A percentile compares a stretch with the other conserved stretches of the same genome.
These are phyloP conservation scores for Eutrema japonicum DNA, from an alignment of 345 rosid genomes.

Conservation along the genomic window DNA sequence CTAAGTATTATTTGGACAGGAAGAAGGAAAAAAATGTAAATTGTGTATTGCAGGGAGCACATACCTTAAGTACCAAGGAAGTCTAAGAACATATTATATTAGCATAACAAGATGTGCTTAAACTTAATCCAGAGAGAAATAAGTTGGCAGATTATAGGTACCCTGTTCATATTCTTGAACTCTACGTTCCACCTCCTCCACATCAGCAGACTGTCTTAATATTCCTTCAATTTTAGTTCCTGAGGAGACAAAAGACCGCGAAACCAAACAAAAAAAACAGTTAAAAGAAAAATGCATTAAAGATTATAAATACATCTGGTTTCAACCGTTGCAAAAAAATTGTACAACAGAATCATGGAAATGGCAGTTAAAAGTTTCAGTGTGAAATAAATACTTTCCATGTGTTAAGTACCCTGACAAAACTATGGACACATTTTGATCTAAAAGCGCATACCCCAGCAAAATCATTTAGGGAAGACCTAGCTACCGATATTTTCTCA, in stretches of 20 bases:
- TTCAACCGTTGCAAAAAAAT: conserved; percentile 1
- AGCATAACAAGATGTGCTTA: conserved; percentile 29
- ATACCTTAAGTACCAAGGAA: conserved; percentile 16
- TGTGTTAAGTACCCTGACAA: conserved; percentile 16
- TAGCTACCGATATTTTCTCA: conserved; percentile 13
- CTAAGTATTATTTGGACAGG: conserved; percentile 46
- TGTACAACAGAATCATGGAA: conserved; percentile 18
- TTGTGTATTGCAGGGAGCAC: background rate
- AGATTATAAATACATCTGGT: background rate
- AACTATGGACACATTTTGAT: conserved; percentile 11
- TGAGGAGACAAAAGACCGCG: conserved; percentile 43
- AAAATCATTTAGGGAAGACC: conserved; percentile 19
- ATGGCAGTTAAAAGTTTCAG: background rate
- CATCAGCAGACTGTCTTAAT: conserved; percentile 92
- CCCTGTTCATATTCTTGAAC: conserved; percentile 97
- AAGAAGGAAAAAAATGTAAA: conserved; percentile 10
- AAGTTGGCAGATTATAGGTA: conserved; percentile 40
- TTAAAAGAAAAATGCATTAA: conserved; percentile 1
- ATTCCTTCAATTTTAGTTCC: conserved; percentile 92
- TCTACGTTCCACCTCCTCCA: conserved; percentile 95
- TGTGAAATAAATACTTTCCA: conserved; percentile 11
- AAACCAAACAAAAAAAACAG: conserved; percentile 15
- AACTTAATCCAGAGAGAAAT: conserved; percentile 27
- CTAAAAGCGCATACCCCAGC: conserved; percentile 6
- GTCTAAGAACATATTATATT: conserved; percentile 27